Base-by-base conservation (phyloP, 2,329 filamentous ascomycete species). In the Westerdykella sp. region DNA sequence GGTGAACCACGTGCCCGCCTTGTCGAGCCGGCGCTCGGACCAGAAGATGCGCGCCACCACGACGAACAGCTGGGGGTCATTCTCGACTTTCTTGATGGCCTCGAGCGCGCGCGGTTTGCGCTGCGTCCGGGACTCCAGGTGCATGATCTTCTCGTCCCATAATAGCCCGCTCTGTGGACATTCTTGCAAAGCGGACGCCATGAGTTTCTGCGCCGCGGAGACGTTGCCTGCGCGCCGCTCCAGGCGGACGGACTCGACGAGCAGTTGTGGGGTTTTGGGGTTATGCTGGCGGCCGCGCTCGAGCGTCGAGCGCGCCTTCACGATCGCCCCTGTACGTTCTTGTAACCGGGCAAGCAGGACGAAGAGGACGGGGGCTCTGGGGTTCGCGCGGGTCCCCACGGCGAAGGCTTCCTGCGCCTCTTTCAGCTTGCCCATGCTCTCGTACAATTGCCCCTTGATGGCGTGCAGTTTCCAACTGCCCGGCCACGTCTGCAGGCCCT, bases 401-500 rank as follows among this genome's bases (percentile, higher is more conserved):
- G 80, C 81, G 68, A 93, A 97, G 0, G 91, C 89, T 65, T 97
- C 89, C 37, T 93, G 81, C 3, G 93, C 93, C 67, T 93, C 86
- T 0, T 85, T 83, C 12, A 85, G 71, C 69, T 88, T 89, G 55
- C 79, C 83, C 37, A 89, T 77, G 35, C 83, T 78, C 61, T 96
- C 86, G 73, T 98, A 98, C 49, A 97, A 93, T 63, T 98, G 93
- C 0, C 94, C 93, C 70, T 98, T 98, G 73, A 95, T 87, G 86
- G 97, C 96, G 84, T 91, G 96, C 18, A 98, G 76, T 69, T 97
- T 97, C 41, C 87, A 78, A 11, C 85, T 81, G 36, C 82, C 79
- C 1, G 93, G 91, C 71, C 95, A 98, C 9, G 87, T 77, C 52
- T 90, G 84, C 30, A 98, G 73, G 1, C 85, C 93, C 62, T 94